Percentiles rank a stretch among this genome's conserved stretches.
Conservation (phyloP, 306 rosid genomes). For the Rosa chinensis region DNA sequence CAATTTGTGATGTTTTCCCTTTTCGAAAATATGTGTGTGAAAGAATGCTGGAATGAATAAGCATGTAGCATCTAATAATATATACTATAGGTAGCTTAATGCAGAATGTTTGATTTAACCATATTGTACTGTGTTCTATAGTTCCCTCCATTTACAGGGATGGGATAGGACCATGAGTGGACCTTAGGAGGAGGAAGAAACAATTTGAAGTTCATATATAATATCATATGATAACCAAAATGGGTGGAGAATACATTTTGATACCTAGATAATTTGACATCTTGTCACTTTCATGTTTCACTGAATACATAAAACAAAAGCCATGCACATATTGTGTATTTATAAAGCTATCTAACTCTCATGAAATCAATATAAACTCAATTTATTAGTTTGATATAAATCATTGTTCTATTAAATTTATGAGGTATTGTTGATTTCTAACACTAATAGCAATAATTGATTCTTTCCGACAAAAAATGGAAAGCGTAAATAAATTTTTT, state of each 20-base stretch:
- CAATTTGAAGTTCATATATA: neutral
- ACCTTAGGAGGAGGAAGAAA: neutral
- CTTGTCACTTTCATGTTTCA: neutral
- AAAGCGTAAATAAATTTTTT: too few relatives aligned
- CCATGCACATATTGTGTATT: too few relatives aligned
- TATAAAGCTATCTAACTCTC: neutral
- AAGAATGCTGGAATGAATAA: constrained; percentile 39
- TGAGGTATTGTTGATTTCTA: neutral
- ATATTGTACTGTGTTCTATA: neutral
- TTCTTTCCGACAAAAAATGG: neutral
- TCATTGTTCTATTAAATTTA: neutral
- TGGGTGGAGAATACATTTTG: neutral
- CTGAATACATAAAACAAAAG: neutral
- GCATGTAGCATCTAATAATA: constrained; percentile 32
- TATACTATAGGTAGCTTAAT: neutral
- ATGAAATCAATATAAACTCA: too few relatives aligned
- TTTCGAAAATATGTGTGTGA: neutral
- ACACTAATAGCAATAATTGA: neutral
- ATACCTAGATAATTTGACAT: neutral
- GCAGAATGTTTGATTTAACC: neutral
- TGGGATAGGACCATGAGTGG: neutral
- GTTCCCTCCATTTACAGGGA: neutral
- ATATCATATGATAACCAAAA: neutral
- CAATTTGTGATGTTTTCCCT: too few relatives aligned
- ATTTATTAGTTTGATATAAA: neutral